phyloP scores from a whole-genome alignment of 163 green algal species.

The Chlorella variabilis region DNA sequence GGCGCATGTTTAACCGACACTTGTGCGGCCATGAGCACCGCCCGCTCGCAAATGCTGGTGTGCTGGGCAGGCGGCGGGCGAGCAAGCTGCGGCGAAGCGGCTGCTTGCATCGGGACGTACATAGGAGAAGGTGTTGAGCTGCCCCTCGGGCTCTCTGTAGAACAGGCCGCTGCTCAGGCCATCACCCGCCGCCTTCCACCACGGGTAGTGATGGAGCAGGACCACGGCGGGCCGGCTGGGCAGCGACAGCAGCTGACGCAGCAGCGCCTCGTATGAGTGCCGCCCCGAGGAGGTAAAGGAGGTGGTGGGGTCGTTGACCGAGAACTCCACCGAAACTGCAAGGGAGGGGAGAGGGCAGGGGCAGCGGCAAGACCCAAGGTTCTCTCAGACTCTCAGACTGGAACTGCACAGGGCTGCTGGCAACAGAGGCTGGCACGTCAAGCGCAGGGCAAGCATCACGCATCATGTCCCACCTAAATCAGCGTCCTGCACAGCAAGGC shows the following conservation, averaged over 20 bases:
- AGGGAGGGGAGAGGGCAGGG: not conserved
- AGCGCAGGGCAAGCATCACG: no score
- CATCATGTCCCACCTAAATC: no score
- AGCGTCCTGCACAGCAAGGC: no score
- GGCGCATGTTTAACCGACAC: no score
- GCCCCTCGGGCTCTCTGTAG: conserved; percentile 14
- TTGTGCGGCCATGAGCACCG: not conserved
- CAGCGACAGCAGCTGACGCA: conserved; percentile 19
- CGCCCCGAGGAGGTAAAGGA: not conserved
- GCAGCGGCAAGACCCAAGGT: no score
- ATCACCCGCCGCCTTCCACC: conserved; percentile 14
- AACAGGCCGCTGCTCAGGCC: conserved; percentile 7
- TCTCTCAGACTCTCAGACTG: no score
- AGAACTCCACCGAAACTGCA: conserved; percentile 10
- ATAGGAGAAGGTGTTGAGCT: not conserved
- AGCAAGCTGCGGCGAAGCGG: no score
- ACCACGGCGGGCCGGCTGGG: conserved; percentile 5
- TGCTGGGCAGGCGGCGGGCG: no score
- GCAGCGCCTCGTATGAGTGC: conserved; percentile 5
- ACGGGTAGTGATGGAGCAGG: conserved; percentile 27
- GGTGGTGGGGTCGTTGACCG: conserved; percentile 10
- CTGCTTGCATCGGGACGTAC: not conserved
- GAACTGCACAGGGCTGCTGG: no score
- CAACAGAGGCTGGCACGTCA: no score
- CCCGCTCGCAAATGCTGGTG: no score